phyloP scores from a whole-genome alignment of 257 asterid species.

The Solanum megistacrolobum region DNA sequence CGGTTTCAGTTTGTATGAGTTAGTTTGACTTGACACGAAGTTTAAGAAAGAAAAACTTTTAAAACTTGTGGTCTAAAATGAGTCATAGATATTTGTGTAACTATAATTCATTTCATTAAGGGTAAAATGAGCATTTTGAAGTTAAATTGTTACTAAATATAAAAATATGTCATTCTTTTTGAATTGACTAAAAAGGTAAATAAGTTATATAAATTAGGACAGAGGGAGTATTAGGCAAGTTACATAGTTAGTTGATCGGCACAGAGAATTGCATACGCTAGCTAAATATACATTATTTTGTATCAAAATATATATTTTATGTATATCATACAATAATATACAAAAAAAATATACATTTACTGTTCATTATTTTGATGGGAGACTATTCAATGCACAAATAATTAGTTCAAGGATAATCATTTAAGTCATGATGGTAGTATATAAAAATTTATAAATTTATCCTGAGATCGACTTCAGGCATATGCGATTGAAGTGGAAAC shows the following conservation, averaged over 20 bases:
- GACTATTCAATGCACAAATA: no score
- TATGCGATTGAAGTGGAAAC: neutral
- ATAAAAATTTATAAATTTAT: neutral
- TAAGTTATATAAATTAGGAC: no score
- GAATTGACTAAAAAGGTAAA: no score
- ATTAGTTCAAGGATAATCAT: neutral
- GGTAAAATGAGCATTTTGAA: no score
- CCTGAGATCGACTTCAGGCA: neutral
- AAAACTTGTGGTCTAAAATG: neutral
- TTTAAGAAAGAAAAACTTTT: rapidly evolving
- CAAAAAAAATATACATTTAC: no score
- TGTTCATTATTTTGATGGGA: neutral
- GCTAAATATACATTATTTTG: neutral
- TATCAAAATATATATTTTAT: no score
- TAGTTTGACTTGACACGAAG: rapidly evolving
- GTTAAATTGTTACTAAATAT: no score
- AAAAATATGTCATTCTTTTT: no score
- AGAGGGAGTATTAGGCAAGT: neutral
- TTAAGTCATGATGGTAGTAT: neutral
- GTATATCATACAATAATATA: neutral
- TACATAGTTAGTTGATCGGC: neutral
- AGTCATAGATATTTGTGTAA: no score
- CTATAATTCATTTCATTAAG: no score
- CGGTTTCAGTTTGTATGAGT: rapidly evolving
- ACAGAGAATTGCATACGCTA: neutral